Evolutionary conservation across 2,329 filamentous ascomycete species (phyloP), one percentile per base, ranked within the genome.

Genomic region (Saccharata proteae): DNA sequence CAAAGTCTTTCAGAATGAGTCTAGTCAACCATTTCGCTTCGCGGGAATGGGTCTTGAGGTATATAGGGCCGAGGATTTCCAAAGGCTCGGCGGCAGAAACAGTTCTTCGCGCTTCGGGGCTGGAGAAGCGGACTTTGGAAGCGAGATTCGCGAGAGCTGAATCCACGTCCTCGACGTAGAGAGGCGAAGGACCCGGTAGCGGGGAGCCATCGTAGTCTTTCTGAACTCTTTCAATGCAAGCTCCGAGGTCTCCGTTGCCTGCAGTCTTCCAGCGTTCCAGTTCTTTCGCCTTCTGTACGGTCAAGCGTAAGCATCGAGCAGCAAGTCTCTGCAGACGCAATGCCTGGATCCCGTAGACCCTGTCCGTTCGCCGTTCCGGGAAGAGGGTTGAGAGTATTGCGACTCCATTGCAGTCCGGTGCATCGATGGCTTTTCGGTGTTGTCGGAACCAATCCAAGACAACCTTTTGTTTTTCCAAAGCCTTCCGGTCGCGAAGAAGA

Each of bases 11-110:
- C 16, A 93, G 60, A 5, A 93, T 64, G 17, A 94, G 61, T 3
- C 86, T 69, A 0, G 81, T 81, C 8, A 93, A 65, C 86, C 86
- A 94, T 56, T 93, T 93, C 4, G 77, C 79, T 47, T 93, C 81
- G 25, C 64, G 62, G 3, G 81, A 71, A 26, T 63, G 62, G 7
- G 84, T 48, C 6, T 71, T 67, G 17, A 56, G 59, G 44, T 80
- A 80, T 1, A 86, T 47, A 0, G 51, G 48, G 13, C 62, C 61
- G 1, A 88, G 51, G 3, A 65, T 50, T 4, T 58, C 54, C 14
- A 22, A 11, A 14, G 26, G 35, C 3, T 40, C 33, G 14, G 54
- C 47, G 2, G 42, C 49, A 7, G 41, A 29, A 3, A 46, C 30
- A 3, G 45, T 15, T 21, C 35, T 34, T 18, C 40, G 44, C 11